phyloP scores from a whole-genome alignment of 164 flowering plant genomes.

The Liquidambar formosana region DNA sequence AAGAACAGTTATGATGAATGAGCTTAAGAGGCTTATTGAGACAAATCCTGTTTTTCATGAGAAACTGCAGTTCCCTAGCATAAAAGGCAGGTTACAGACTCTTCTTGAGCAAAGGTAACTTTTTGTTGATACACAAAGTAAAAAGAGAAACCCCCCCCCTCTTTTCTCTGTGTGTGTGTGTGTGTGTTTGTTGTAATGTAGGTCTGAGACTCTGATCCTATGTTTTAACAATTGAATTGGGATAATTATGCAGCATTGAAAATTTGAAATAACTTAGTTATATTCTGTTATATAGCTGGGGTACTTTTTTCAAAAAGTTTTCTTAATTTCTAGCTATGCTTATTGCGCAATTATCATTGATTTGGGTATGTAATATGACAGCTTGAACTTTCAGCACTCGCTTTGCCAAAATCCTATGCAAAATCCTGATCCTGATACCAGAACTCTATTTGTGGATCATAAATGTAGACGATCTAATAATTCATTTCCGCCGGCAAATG shows the following conservation, averaged over 20 bases:
- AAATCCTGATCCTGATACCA: conserved; percentile 88
- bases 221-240: too few relatives aligned
- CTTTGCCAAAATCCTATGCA: conserved; percentile 71
- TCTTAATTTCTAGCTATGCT: not conserved
- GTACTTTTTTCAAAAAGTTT: too few relatives aligned
- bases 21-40: conserved; percentile 82
- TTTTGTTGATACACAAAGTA: not conserved
- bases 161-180: too few relatives aligned
- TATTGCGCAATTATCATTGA: not conserved
- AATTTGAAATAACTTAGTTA: too few relatives aligned
- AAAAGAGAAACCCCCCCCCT: too few relatives aligned
- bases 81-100: conserved; percentile 66
- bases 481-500: conserved; percentile 85
- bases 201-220: too few relatives aligned
- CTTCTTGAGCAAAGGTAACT: conserved; percentile 80
- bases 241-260: not conserved
- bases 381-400: conserved; percentile 93
- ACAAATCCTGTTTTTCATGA: conserved; percentile 88
- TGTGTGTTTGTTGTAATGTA: not conserved
- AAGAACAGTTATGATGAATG: conserved; percentile 67
- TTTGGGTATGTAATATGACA: conserved; percentile 19
- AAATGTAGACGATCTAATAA: conserved; percentile 86
- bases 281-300: not conserved
- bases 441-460: conserved; percentile 90
- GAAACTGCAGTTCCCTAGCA: conserved; percentile 72